Conservation (phyloP, 1,284 basidiomycete species). For the Anthracocystis walkeri region DNA sequence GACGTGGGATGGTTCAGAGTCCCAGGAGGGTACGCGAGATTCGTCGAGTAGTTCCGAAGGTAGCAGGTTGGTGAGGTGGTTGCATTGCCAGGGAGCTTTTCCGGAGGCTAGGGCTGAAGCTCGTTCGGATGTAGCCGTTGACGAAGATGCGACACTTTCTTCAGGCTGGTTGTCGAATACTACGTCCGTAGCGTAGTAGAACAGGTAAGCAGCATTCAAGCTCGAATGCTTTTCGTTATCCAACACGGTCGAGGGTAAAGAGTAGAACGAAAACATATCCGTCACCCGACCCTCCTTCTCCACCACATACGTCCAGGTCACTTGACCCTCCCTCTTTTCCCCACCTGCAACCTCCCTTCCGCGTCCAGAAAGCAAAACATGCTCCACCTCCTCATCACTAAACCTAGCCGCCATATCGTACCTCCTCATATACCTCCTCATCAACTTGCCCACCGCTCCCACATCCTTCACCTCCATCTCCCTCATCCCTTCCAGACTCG, state of each 20-base stretch:
- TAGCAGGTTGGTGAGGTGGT: constrained; percentile 48
- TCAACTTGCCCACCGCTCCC: constrained; percentile 79
- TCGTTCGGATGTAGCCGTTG: constrained; percentile 32
- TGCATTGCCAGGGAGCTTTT: constrained; percentile 49
- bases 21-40: constrained; percentile 43
- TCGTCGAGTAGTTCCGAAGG: constrained; percentile 58
- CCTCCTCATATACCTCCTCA: constrained; percentile 82
- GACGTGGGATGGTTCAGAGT: constrained; percentile 73
- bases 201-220: constrained; percentile 91
- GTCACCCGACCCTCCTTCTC: constrained; percentile 90
- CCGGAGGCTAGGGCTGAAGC: constrained; percentile 23
- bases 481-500: constrained; percentile 74
- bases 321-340: constrained; percentile 76
- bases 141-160: constrained; percentile 7
- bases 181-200: constrained; percentile 78
- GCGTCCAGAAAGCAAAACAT: constrained; percentile 87
- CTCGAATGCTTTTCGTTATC: constrained; percentile 73
- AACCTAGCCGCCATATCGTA: constrained; percentile 87
- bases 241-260: constrained; percentile 90
- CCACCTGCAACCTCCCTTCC: constrained; percentile 72
- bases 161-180: constrained; percentile 29
- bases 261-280: constrained; percentile 97
- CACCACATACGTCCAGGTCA: constrained; percentile 96
- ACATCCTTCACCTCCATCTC: constrained; percentile 89
- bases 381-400: constrained; percentile 82